Percentiles rank a stretch among this genome's conserved stretches.
phyloP scores from a whole-genome alignment of 352 stramenopile species.

The Globisporangium nodosum region DNA sequence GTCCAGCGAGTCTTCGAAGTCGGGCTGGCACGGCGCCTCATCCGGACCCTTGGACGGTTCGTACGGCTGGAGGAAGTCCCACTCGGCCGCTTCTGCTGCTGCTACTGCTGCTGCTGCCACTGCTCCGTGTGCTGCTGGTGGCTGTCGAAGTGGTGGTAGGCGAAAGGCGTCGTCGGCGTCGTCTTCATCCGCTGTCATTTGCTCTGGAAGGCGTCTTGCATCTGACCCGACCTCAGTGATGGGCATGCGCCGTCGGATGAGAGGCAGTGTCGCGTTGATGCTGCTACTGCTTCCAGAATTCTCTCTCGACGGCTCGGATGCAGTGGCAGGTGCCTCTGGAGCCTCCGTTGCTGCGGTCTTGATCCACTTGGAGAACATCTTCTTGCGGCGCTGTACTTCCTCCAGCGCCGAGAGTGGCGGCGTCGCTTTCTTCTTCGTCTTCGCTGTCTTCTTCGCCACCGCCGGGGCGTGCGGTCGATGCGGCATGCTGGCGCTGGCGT shows the following conservation, averaged over 20 bases:
- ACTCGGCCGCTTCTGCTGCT: slow-evolving; percentile 5
- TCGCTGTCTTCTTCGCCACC: slow-evolving; percentile 25
- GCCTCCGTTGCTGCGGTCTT: slow-evolving; percentile 16
- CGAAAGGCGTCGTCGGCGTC: not conserved
- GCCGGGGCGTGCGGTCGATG: not conserved
- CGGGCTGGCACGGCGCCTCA: not conserved
- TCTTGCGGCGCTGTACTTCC: slow-evolving; percentile 59
- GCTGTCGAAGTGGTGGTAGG: slow-evolving; percentile 4
- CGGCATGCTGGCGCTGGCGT: not conserved
- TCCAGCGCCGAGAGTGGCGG: slow-evolving; percentile 32
- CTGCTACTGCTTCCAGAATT: not conserved
- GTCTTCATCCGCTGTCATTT: not conserved
- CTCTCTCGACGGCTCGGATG: not conserved
- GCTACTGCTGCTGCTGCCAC: not conserved
- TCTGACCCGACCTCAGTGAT: not conserved
- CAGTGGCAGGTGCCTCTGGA: not conserved
- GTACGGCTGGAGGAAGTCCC: slow-evolving; percentile 16
- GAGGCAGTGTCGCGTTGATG: not conserved
- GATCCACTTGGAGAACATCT: slow-evolving; percentile 74
- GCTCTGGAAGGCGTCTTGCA: not conserved
- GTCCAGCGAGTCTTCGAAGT: slow-evolving; percentile 65
- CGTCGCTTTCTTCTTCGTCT: slow-evolving; percentile 16
- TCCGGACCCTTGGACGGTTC: slow-evolving; percentile 5
- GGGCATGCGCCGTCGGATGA: slow-evolving; percentile 2
- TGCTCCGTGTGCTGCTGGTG: not conserved